These are phyloP conservation scores for Ceratobasidium sp. DNA, from an alignment of 1,284 basidiomycete species.

Conservation along the genomic window DNA sequence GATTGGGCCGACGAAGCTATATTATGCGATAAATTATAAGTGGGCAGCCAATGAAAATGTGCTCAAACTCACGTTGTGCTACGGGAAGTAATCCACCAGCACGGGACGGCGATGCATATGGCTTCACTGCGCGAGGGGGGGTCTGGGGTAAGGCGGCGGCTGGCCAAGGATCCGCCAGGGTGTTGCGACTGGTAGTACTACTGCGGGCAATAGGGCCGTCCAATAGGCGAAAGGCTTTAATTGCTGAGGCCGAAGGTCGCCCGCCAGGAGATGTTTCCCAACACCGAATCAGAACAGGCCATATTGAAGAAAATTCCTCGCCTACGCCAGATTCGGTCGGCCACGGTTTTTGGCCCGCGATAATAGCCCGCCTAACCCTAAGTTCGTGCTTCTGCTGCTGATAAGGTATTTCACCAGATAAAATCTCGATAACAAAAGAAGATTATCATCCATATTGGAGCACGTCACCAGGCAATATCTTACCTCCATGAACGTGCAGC, in stretches of 20 bases:
- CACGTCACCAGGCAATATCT: neutral
- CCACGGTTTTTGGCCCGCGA: no score
- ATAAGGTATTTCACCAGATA: conserved; percentile 13
- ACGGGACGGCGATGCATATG: neutral
- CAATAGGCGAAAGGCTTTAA: no score
- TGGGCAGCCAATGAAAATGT: conserved; percentile 56
- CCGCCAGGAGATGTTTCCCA: neutral
- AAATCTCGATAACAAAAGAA: neutral
- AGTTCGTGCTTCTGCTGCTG: conserved; percentile 1
- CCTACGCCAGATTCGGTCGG: no score
- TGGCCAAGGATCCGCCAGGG: neutral
- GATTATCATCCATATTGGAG: neutral
- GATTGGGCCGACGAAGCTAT: conserved; percentile 55
- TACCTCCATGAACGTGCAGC: conserved; percentile 22
- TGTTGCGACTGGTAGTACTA: no score
- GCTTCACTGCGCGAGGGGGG: neutral
- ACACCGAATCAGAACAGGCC: neutral
- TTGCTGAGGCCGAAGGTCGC: neutral
- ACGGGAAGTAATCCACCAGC: conserved; percentile 29
- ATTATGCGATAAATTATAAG: conserved; percentile 50
- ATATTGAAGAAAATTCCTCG: neutral
- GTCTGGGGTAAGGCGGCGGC: neutral
- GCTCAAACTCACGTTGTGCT: neutral
- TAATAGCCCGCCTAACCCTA: neutral
- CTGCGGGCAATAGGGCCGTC: no score